These are phyloP conservation scores for Apiospora koreana DNA, from an alignment of 2,329 filamentous ascomycete species.

Conservation along the genomic window DNA sequence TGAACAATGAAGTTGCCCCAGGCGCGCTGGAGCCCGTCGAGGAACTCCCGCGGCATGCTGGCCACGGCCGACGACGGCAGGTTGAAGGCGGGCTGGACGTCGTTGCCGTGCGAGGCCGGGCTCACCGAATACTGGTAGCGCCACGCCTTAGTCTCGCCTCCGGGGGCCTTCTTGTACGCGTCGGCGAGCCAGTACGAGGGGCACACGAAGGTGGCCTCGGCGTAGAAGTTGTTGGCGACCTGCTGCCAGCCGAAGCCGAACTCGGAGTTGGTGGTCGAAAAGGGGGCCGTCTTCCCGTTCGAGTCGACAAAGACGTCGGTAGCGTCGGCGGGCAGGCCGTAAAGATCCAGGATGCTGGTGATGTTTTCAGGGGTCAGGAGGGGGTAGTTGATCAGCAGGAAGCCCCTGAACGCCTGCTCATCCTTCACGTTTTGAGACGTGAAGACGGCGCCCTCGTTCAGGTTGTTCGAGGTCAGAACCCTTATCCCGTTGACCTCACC, in stretches of 20 bases:
- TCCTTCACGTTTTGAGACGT: conserved; percentile 37
- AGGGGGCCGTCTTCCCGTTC: conserved; percentile 38
- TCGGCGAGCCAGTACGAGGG: conserved; percentile 57
- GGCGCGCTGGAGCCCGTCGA: conserved; percentile 41
- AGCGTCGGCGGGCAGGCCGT: conserved; percentile 26
- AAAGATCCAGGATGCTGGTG: conserved; percentile 32
- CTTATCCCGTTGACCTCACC: conserved; percentile 34
- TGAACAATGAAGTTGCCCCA: conserved; percentile 49
- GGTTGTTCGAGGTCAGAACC: conserved; percentile 36
- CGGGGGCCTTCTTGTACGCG: conserved; percentile 37
- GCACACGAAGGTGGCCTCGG: conserved; percentile 57
- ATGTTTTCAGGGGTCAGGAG: conserved; percentile 33
- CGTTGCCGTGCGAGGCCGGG: conserved; percentile 39
- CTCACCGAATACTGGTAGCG: conserved; percentile 52
- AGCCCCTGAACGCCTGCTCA: conserved; percentile 30
- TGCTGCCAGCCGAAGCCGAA: conserved; percentile 56
- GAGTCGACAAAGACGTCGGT: conserved; percentile 37
- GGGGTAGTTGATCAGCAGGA: conserved; percentile 36
- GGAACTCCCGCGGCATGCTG: conserved; percentile 26
- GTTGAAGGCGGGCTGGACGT: conserved; percentile 38
- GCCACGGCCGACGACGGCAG: conserved; percentile 19
- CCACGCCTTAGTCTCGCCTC: conserved; percentile 34
- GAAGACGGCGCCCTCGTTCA: conserved; percentile 39
- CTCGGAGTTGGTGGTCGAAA: conserved; percentile 50
- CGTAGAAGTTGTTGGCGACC: conserved; percentile 52